Base-by-base conservation (phyloP, 139 green algal species). In the Ettlia oleoabundans region DNA sequence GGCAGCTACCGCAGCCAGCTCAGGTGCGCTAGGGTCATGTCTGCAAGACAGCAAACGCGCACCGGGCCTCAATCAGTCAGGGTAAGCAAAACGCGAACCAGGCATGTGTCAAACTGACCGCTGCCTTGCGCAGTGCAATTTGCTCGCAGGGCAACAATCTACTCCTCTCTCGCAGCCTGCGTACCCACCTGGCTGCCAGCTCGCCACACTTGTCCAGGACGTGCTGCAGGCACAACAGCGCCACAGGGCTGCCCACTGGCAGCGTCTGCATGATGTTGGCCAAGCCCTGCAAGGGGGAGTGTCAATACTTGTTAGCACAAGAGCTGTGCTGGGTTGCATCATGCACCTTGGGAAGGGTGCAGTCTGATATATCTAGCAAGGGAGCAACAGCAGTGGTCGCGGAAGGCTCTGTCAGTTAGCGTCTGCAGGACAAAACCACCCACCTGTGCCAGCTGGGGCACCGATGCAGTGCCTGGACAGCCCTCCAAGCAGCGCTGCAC, bases 401-500 rank as follows among this genome's bases (percentile, higher is more conserved):
- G n/a, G n/a, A n/a, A n/a, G n/a, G n/a, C n/a, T n/a, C n/a, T n/a
- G n/a, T n/a, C n/a, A n/a, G n/a, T n/a, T n/a, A n/a, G n/a, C n/a
- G n/a, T n/a, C n/a, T n/a, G n/a, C n/a, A n/a, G n/a, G n/a, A n/a
- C n/a, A n/a, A n/a, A n/a, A n/a, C n/a, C n/a, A n/a, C n/a, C 15
- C 43, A 43, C 51, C 65, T 73, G 58, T 5, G 47, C 75, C 37
- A 81, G 64, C n/a, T 81, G 30, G 3, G 75, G 5, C 40, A 58
- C 47, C 18, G 26, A 38, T 24, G 85, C 83, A 38, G 35, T 28
- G 22, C 18, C 41, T 2, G 87, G 81, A 63, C 71, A 91, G 47
- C 52, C 82, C 65, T 85, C 84, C 79, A 91, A 37, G 21, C 64
- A 64, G 10, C 87, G 82, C 18, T 40, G 26, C 33, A 82, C 75